A percentile compares a stretch with the other conserved stretches of the same genome.
These are phyloP conservation scores for Ceratocystis eucalypticola DNA, from an alignment of 2,329 filamentous ascomycete genomes.

Conservation along the genomic window DNA sequence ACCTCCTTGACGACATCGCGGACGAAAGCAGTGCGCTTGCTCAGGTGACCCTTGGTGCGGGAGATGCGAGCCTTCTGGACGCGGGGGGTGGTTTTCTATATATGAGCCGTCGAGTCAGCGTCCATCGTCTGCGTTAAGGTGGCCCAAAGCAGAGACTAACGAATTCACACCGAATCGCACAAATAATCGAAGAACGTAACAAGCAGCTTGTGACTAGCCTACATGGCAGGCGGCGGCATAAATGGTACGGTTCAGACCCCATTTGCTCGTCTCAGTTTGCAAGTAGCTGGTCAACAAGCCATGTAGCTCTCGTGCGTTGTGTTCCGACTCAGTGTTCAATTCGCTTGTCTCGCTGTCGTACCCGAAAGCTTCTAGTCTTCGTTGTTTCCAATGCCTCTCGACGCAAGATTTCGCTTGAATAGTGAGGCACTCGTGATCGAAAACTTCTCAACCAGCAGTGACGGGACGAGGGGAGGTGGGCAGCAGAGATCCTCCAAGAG, in stretches of 20 bases:
- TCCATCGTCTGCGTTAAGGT: conserved; percentile 44
- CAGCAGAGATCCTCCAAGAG: conserved; percentile 60
- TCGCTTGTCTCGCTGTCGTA: conserved; percentile 16
- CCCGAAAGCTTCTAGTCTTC: conserved; percentile 23
- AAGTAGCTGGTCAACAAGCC: not conserved
- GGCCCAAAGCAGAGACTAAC: conserved; percentile 20
- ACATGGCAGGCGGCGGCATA: not conserved
- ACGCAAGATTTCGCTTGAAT: conserved; percentile 14
- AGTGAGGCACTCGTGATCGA: not conserved
- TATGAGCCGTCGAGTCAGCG: conserved; percentile 38
- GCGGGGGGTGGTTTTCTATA: conserved; percentile 71
- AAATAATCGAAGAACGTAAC: not conserved
- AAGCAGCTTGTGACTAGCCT: not conserved
- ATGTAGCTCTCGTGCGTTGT: conserved; percentile 11
- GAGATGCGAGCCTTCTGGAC: conserved; percentile 66
- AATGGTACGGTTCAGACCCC: not conserved
- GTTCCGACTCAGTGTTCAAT: conserved; percentile 9
- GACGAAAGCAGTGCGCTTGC: conserved; percentile 94
- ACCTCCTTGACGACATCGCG: conserved; percentile 98
- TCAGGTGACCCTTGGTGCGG: conserved; percentile 86
- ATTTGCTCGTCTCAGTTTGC: not conserved
- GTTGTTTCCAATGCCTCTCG: conserved; percentile 16
- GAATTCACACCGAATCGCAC: conserved; percentile 9
- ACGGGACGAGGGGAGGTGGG: conserved; percentile 13
- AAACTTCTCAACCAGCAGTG: conserved; percentile 5